Evolutionary conservation across 2,329 filamentous ascomycete species (phyloP), one percentile per base, ranked within the genome.

Genomic region (Oidium heveae): DNA sequence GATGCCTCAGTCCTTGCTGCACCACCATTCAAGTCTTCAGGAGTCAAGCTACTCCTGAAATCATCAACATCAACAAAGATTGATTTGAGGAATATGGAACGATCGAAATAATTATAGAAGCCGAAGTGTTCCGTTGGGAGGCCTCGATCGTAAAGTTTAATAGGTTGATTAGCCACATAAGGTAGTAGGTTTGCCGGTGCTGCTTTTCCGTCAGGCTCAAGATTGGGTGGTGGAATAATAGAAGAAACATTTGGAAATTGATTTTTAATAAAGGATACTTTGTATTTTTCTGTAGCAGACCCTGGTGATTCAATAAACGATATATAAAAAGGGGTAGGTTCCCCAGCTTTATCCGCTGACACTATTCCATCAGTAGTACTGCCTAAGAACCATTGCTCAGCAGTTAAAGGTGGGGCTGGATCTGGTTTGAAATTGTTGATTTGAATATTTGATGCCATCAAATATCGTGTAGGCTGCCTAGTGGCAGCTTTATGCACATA

Each of bases 61-160:
- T 70, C 70, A 28, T 62, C 62, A n/a, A 63, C 63, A 58, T 74
- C 73, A 56, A 76, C 64, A 0, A 69, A 65, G 12, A 73, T 68
- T 16, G 77, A 79, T 60, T 80, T 78, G 58, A 94, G 72, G 70
- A 89, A 94, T 58, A 94, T 85, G 9, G 82, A 83, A 59, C 87
- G 85, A 68, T 87, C 80, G 67, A 84, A 96, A 71, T 94, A 93
- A 0, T 77, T 84, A 69, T 94, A 95, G 69, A 95, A 95, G 2
- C 86, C 86, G 66, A 93, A 95, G 68, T 94, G 86, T 66, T 96
- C 89, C 0, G 81, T 82, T 1, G 75, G 70, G 32, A 84, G 71
- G 18, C 84, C 87, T 20, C 87, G 83, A 65, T 96, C 86, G 66
- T 81, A 96, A 0, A 96, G 75, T 1, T 84, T 78, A 13, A 96